phyloP scores from a whole-genome alignment of 192 early-diverging fungal genomes.

The Coemansia nantahalensis region DNA sequence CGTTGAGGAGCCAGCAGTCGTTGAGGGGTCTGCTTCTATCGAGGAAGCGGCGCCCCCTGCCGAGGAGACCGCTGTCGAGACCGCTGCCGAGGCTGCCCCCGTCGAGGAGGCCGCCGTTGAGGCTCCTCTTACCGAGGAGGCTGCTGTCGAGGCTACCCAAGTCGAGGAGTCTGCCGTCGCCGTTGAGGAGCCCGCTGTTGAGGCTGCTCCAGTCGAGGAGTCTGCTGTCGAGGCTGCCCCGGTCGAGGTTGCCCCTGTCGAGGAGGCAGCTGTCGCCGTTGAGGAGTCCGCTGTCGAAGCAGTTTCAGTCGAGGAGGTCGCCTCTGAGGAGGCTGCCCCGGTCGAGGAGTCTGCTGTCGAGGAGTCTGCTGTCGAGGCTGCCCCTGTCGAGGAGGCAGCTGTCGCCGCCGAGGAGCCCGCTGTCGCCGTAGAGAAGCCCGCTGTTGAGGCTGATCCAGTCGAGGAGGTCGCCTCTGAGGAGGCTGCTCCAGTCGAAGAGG shows the following conservation, averaged over 20 bases:
- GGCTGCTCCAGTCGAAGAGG: not conserved
- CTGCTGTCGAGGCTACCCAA: not conserved
- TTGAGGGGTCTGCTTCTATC: slow-evolving; percentile 5
- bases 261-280: not conserved
- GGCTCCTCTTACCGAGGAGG: not conserved
- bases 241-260: not conserved
- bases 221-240: not conserved
- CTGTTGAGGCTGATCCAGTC: not conserved
- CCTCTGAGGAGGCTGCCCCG: not conserved
- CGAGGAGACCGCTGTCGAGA: not conserved
- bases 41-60: too few relatives aligned
- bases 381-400: not conserved
- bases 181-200: slow-evolving; percentile 3
- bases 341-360: slow-evolving; percentile 3
- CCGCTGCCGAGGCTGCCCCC: too few relatives aligned
- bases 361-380: not conserved
- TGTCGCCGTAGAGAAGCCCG: not conserved
- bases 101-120: not conserved
- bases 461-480: not conserved
- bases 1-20: slow-evolving; percentile 5
- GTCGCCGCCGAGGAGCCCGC: not conserved
- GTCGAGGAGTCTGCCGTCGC: not conserved
- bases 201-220: too few relatives aligned
- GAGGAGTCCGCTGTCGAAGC: not conserved
- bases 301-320: not conserved